Evolutionary conservation across 108 stramenopile genomes (phyloP), one percentile per base, ranked within the genome.

Genomic region (Fistulifera solaris): DNA sequence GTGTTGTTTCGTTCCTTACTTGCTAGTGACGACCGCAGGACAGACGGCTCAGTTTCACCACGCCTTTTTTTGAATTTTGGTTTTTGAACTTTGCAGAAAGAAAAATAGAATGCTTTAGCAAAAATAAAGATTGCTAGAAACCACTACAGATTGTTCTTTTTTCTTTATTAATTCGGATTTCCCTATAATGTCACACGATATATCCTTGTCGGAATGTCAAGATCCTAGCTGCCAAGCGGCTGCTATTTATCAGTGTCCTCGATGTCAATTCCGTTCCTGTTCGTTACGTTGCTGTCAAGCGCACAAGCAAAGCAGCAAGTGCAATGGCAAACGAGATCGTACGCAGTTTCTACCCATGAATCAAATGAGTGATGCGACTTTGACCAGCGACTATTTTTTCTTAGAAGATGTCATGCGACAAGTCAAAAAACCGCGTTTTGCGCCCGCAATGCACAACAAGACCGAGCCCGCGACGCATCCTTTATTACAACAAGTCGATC

Each of bases 371-470:
- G 87, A 84, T 72, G 42, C 76, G 1, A 73, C 68, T 13, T 40
- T 88, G 14, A 56, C 65, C 6, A 80, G 78, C 22, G 87, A 88
- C 58, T 88, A 78, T 56, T 77, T 80, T 42, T 85, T 88, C 56
- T 47, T 88, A 23, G 87, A 88, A 59, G 77, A 82, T 64, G 78
- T 84, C 0, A 42, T 84, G 54, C 19, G 44, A 45, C 21, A 19
- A 45, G 16, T 17, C 44, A 45, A 45, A 17, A 19, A 45, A 11
- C 44, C 16, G 44, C 21, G 21, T 17, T 11, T 19, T 5, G 3
- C 16, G 11, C 11, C 21, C 16, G n/a, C 44, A 45, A 45, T 45
- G 7, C 4, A 8, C 16, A 45, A 5, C 44, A 21, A 8, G 7
- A 45, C 44, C 44, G 21, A 45, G 19, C 21, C 44, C 21, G 4